These are phyloP conservation scores for Colletotrichum nymphaeae DNA, from an alignment of 2,329 filamentous ascomycete species.

Conservation along the genomic window DNA sequence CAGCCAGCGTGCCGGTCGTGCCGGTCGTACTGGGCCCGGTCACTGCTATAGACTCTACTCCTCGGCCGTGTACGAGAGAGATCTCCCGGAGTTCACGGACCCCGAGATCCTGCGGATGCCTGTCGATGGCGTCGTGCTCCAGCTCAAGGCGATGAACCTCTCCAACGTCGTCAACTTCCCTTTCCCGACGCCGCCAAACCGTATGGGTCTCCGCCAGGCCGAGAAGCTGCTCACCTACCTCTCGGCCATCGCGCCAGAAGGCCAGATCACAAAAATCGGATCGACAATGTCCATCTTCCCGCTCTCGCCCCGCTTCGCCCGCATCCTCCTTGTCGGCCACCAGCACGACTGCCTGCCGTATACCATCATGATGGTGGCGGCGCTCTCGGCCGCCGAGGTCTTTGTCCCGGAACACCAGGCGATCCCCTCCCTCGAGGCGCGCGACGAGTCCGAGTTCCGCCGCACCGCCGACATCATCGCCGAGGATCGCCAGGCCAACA, in stretches of 20 bases:
- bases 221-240: slow-evolving; percentile 90
- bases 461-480: slow-evolving; percentile 77
- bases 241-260: slow-evolving; percentile 78
- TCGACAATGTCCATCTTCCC: slow-evolving; percentile 89
- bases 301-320: slow-evolving; percentile 88
- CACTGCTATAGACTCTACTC: slow-evolving; percentile 97
- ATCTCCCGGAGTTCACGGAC: slow-evolving; percentile 86
- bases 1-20: slow-evolving; percentile 90
- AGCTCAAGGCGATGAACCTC: slow-evolving; percentile 94
- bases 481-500: slow-evolving; percentile 75
- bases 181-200: slow-evolving; percentile 90
- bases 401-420: slow-evolving; percentile 87
- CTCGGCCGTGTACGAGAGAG: slow-evolving; percentile 90
- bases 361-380: slow-evolving; percentile 88
- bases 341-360: slow-evolving; percentile 85
- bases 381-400: slow-evolving; percentile 87
- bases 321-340: slow-evolving; percentile 90
- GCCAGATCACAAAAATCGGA: slow-evolving; percentile 83
- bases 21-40: slow-evolving; percentile 92
- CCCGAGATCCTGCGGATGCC: slow-evolving; percentile 93
- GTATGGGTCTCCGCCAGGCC: slow-evolving; percentile 80
- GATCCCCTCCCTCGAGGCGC: slow-evolving; percentile 66
- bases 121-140: slow-evolving; percentile 90
- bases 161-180: slow-evolving; percentile 94
- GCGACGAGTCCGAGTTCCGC: slow-evolving; percentile 60